Evolutionary conservation across 73 alveolate species (phyloP), one percentile per base, ranked within the genome.

Genomic region (Breviolum minutum): DNA sequence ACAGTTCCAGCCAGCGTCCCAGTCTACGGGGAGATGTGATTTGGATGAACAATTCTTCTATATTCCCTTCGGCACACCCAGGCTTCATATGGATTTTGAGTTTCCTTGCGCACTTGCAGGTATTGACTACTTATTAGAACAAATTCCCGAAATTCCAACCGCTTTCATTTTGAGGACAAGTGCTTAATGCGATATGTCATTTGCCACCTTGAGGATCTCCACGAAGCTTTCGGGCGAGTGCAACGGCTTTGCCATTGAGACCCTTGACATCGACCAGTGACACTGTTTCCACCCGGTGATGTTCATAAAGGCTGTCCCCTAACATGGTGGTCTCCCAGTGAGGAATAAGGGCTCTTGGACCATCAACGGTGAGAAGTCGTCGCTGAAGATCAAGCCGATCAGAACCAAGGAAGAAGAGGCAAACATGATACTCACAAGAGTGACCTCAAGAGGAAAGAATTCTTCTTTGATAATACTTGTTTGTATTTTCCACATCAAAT

Each of bases 321-420:
- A 60, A 11, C 60, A 20, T 61, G 22, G 27, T 6, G 20, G 11
- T 1, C 24, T 29, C 24, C n/a, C n/a, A n/a, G n/a, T n/a, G 61
- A 92, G 98, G 98, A 73, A 54, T 66, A 92, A 92, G 81, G 98
- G 98, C n/a, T 88, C 69, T 7, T 92, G 98, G 98, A 81, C 83
- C 77, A 73, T 92, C 19, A 90, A 92, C 62, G 98, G 98, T 69
- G 81, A 92, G 87, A 82, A 70, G 79, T 32, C 74, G 63, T 22
- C 64, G 48, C 30, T 92, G 98, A 92, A 92, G 90, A 64, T 92
- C 89, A 92, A 92, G 54, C 98, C 98, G 14, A 71, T 73, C 60
- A 80, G 83, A 48, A 7, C 98, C 64, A 24, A 73, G 83, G 98
- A 92, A n/a, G 80, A 74, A 30, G n/a, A 66, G 74, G 74, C 26